Percentiles rank a stretch among this genome's conserved stretches.
phyloP scores from a whole-genome alignment of 2,329 filamentous ascomycete species.

The Alternaria sp. region DNA sequence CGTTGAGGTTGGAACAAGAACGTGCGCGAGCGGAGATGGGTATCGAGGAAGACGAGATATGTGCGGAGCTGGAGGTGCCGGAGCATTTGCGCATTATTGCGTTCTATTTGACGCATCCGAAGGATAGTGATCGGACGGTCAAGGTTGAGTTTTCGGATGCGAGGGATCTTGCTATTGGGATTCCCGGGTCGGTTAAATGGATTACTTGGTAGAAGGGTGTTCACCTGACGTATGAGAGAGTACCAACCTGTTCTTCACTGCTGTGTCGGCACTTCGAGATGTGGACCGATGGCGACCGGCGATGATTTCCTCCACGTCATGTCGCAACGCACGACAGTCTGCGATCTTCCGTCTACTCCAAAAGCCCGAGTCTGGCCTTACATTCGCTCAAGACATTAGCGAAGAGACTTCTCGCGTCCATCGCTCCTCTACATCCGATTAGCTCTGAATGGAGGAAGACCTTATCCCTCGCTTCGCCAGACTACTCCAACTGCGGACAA shows the following conservation, averaged over 20 bases:
- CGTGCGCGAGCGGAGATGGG: conserved; percentile 20
- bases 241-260: background rate
- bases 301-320: background rate
- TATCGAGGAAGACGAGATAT: background rate
- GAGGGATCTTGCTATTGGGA: conserved; percentile 21
- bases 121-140: conserved; percentile 21
- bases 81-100: conserved; percentile 25
- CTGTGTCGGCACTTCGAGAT: background rate
- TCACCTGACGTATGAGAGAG: background rate
- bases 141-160: conserved; percentile 28
- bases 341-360: background rate
- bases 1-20: conserved; percentile 36
- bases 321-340: background rate
- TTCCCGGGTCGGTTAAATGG: conserved; percentile 18
- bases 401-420: background rate
- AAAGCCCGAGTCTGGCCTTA: background rate
- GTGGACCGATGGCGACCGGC: background rate
- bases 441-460: background rate
- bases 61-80: conserved; percentile 25
- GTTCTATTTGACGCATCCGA: conserved; percentile 27
- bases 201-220: conserved; percentile 2
- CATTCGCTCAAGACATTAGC: background rate
- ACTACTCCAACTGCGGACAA: background rate
- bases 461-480: background rate
- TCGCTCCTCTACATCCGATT: background rate